Evolutionary conservation across 2,329 filamentous ascomycete species (phyloP).

Genomic region (Fusarium sororula): DNA sequence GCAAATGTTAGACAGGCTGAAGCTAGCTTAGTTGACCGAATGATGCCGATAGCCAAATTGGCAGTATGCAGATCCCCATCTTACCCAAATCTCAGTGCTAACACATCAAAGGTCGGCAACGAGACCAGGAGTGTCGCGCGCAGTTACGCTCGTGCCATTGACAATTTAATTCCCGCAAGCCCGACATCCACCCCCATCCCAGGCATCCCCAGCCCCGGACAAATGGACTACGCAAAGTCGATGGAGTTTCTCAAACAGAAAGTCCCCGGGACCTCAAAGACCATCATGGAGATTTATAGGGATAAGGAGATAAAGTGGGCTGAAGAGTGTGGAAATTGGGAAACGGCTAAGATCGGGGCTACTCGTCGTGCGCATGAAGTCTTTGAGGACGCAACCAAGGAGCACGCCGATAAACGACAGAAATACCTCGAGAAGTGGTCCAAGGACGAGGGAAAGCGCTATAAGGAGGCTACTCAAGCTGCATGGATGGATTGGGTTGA

Average conservation of each 20-base stretch:
- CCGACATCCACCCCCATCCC: neutral
- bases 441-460: neutral
- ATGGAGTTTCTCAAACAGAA: neutral
- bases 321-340: neutral
- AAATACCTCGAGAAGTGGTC: neutral
- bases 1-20: neutral
- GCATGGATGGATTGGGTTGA: neutral
- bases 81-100: rapidly evolving
- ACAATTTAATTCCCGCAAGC: neutral
- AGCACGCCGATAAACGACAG: neutral
- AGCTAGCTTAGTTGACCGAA: neutral
- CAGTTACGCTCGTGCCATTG: neutral
- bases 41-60: neutral
- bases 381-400: neutral
- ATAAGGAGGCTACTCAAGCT: neutral
- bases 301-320: neutral
- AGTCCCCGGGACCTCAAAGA: neutral
- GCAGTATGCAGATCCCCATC: neutral
- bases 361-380: neutral
- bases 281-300: neutral
- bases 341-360: neutral
- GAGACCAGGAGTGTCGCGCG: neutral
- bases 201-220: neutral
- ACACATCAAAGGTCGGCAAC: neutral
- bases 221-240: neutral